These are phyloP conservation scores for Colletotrichum lentis DNA, from an alignment of 2,329 filamentous ascomycete genomes.

Conservation along the genomic window DNA sequence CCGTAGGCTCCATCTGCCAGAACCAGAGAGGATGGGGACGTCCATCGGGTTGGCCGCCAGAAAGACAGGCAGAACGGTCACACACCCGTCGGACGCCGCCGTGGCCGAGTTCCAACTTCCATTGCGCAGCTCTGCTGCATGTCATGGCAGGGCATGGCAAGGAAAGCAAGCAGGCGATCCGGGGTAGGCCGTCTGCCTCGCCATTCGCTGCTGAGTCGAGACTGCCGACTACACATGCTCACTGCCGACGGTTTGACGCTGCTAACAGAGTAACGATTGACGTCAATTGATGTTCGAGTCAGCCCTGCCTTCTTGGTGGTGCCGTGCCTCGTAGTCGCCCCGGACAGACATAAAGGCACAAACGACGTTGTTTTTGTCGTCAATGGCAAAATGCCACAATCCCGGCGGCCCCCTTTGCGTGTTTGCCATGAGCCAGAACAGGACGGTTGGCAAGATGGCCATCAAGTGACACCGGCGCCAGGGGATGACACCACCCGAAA, in stretches of 20 bases:
- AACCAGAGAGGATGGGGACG: not conserved
- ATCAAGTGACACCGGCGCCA: constrained; percentile 29
- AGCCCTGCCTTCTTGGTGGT: not conserved
- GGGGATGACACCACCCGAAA: constrained; percentile 27
- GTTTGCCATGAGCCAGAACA: constrained; percentile 21
- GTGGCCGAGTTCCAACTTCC: not conserved
- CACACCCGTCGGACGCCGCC: constrained; percentile 5
- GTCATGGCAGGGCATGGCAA: not conserved
- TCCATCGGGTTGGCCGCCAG: not conserved
- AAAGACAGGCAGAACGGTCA: not conserved
- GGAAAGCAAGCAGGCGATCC: constrained; percentile 5
- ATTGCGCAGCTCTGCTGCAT: not conserved
- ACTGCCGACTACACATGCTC: not conserved
- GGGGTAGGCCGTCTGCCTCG: not conserved
- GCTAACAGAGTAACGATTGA: too few relatives aligned
- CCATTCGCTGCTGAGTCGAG: not conserved
- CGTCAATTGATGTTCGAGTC: not conserved
- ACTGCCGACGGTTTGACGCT: too few relatives aligned
- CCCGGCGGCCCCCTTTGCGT: not conserved
- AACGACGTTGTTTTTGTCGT: not conserved
- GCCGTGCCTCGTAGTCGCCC: too few relatives aligned
- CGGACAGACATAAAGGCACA: not conserved
- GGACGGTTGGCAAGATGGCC: constrained; percentile 7
- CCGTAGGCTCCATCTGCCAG: not conserved
- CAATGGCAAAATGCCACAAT: not conserved